Evolutionary conservation across 148 eudicot species (phyloP), one percentile per base, ranked within the genome.

Genomic region (Pharnaceum exiguum): DNA sequence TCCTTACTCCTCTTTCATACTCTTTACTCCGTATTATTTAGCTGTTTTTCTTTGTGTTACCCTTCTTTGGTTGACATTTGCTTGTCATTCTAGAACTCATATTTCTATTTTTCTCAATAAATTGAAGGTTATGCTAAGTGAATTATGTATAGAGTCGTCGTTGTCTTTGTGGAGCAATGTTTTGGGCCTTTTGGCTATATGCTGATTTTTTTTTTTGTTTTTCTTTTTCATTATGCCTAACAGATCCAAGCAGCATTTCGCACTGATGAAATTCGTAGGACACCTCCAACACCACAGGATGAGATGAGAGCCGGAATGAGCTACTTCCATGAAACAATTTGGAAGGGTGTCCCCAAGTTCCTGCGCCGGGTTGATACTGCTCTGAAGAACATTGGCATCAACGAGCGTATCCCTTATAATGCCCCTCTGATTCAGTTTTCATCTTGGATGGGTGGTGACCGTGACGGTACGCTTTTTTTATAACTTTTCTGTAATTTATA

Each of bases 221-320:
- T 6, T 43, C 59, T 63, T 42, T 19, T 29, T 6, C 8, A 5
- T 55, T 3, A 73, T 67, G 49, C 11, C n/a, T 55, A 11, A 58
- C 73, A 93, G 98, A 93, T 93, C 61, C 98, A 93, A 93, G 98
- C 95, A 57, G 98, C 98, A 43, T 88, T 93, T 46, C 88, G 90
- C 21, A 93, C 98, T 55, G 96, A 93, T 75, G 98, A 93, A 71
- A 93, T 93, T 57, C 77, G 96, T 48, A 83, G 98, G 67, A 72
- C 89, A 50, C 80, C 94, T 42, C 96, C 96, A 10, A 83, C 95
- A 18, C 98, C 98, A 52, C 96, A 88, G 71, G 98, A 93, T 69
- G 96, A 93, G 62, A 93, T 93, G 98, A 88, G 98, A 71, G 98
- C 98, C 10, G 98, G 98, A 61, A 93, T 93, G 98, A 93, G 98